Base-by-base conservation (phyloP, 441 rosid species). In the Bruguiera hainesii region DNA sequence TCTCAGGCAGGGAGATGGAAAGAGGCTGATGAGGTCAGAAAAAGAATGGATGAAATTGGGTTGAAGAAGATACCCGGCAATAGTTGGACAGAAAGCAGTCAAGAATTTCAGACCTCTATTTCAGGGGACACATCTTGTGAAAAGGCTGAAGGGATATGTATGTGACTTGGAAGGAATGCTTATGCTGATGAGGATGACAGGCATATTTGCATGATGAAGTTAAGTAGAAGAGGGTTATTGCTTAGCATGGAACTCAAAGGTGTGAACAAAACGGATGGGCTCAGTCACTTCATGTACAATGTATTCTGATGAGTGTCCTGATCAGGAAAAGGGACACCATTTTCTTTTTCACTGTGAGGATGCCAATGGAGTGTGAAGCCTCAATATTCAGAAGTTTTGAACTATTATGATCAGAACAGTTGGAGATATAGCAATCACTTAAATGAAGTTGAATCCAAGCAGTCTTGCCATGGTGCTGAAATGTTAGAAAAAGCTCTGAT, bases 1-100 rank as follows among this genome's bases (percentile, higher is more conserved):
- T 76, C 98, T 5, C 87, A 84, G 73, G 87, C 93, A 15, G 96
- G 93, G 73, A 90, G 84, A 78, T 87, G 91, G 90, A 83, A 83
- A 70, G 95, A 93, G 76, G 97, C 93, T 21, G 91, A 87, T 48
- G 75, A 50, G 60, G 75, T 87, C 0, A 84, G 93, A 80, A 80
- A 83, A 52, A 85, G 71, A 71, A 85, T 89, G 93, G 73, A 42
- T 42, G 74, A 63, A 49, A 48, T 64, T 19, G 95, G 97, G 50
- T 60, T 89, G 81, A 88, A 81, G 82, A 93, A 93, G 84, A 71
- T 80, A 65, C 71, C 96, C 7, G 95, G 95, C 18, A 77, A 78
- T 51, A 93, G 97, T 76, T 88, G 96, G 93, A 84, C 86, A 30
- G 91, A 84, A 70, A 83, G 76, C 46, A 71, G 69, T 50, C 71